phyloP scores from a whole-genome alignment of 371 early-diverging fungal genomes.

The Rhizopus delemar region DNA sequence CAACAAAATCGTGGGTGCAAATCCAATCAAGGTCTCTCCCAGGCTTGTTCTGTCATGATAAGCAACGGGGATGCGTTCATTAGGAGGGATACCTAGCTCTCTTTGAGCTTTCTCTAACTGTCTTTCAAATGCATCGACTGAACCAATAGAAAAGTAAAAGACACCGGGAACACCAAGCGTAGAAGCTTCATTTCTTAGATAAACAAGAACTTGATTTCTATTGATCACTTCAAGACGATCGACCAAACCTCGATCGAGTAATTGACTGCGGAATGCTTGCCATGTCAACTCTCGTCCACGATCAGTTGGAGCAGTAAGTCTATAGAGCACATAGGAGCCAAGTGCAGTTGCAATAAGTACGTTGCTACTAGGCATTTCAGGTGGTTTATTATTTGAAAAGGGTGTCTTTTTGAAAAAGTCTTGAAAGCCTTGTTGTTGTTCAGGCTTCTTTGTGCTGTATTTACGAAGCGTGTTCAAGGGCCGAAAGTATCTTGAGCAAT shows the following conservation, averaged over 20 bases:
- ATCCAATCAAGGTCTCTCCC: slow-evolving; percentile 72
- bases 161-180: slow-evolving; percentile 7
- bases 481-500: not conserved
- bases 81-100: slow-evolving; percentile 87
- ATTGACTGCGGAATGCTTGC: slow-evolving; percentile 87
- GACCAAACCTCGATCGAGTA: slow-evolving; percentile 91
- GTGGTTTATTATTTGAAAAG: slow-evolving; percentile 26
- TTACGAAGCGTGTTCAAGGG: slow-evolving; percentile 5
- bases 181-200: slow-evolving; percentile 70
- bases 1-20: slow-evolving; percentile 91
- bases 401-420: slow-evolving; percentile 38
- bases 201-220: slow-evolving; percentile 78
- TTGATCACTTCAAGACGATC: slow-evolving; percentile 88
- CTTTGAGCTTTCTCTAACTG: slow-evolving; percentile 88
- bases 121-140: slow-evolving; percentile 93
- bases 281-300: slow-evolving; percentile 78
- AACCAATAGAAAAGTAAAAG: slow-evolving; percentile 89
- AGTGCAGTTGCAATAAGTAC: slow-evolving; percentile 54
- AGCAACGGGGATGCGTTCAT: slow-evolving; percentile 88
- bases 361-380: slow-evolving; percentile 48
- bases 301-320: slow-evolving; percentile 48
- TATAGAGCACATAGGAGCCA: slow-evolving; percentile 58
- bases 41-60: slow-evolving; percentile 81
- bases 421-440: slow-evolving; percentile 47
- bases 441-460: slow-evolving; percentile 16